A percentile compares a stretch with the other conserved stretches of the same genome.
Evolutionary conservation across 345 rosid genomes (phyloP).

Genomic region (Ceriops decandra): DNA sequence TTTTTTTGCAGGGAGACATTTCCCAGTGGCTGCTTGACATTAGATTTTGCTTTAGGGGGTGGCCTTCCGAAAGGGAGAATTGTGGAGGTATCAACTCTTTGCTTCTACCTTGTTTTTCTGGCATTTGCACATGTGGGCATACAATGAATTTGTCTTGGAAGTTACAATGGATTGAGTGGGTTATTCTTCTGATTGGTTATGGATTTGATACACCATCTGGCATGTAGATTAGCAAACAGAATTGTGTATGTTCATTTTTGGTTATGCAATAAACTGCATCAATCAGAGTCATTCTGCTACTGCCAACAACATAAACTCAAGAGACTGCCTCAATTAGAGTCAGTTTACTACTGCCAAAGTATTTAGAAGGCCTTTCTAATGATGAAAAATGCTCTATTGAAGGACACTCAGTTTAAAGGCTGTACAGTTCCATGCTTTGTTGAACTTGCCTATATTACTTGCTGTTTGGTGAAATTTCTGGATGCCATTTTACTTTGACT

Average conservation of each 20-base stretch:
- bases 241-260: background rate
- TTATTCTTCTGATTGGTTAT: background rate
- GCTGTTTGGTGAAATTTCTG: background rate
- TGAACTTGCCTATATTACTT: too few relatives aligned
- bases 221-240: background rate
- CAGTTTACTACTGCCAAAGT: background rate
- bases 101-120: background rate
- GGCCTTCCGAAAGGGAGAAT: constrained; percentile 93
- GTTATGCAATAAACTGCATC: background rate
- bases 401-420: too few relatives aligned
- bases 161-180: background rate
- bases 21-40: constrained; percentile 85
- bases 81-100: constrained; percentile 60
- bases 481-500: background rate
- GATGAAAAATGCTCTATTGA: too few relatives aligned
- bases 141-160: background rate
- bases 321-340: too few relatives aligned
- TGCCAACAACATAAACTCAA: too few relatives aligned
- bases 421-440: too few relatives aligned
- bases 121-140: background rate
- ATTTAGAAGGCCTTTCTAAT: background rate
- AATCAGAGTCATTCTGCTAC: too few relatives aligned
- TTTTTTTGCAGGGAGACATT: constrained; percentile 71
- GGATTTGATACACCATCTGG: background rate
- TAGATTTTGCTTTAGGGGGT: constrained; percentile 96